These are phyloP conservation scores for Stachybotrys echinatus DNA, from an alignment of 2,329 filamentous ascomycete species.

Conservation along the genomic window DNA sequence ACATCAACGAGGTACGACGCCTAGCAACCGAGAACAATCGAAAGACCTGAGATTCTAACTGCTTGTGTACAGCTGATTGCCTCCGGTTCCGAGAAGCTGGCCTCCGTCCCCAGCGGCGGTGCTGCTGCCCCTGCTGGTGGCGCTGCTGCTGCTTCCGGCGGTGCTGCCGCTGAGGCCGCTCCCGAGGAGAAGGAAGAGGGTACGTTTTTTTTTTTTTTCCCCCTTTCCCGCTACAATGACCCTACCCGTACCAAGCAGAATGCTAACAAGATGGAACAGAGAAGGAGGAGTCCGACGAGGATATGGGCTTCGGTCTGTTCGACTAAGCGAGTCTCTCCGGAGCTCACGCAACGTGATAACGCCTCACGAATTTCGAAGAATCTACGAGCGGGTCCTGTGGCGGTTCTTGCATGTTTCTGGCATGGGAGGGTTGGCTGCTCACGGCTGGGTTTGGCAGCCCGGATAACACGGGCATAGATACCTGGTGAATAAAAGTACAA, in stretches of 20 bases:
- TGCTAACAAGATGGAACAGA: conserved; percentile 12
- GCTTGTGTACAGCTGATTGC: conserved; percentile 67
- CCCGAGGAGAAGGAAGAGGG: conserved; percentile 74
- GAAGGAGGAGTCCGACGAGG: conserved; percentile 60
- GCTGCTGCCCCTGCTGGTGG: conserved; percentile 64
- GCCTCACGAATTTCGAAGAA: conserved; percentile 27
- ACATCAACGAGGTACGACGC: conserved; percentile 75
- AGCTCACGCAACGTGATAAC: conserved; percentile 22
- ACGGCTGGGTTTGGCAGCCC: conserved; percentile 19
- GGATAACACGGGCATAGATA: conserved; percentile 19
- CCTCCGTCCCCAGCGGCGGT: conserved; percentile 93
- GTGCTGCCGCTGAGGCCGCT: conserved; percentile 61
- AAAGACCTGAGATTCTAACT: conserved; percentile 13
- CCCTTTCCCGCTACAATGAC: neutral
- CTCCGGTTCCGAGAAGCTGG: conserved; percentile 87
- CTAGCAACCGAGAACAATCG: neutral
- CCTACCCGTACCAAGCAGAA: neutral
- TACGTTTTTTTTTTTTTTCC: conserved; percentile 1
- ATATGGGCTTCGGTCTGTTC: conserved; percentile 74
- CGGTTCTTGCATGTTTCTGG: conserved; percentile 22
- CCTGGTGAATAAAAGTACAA: conserved; percentile 22
- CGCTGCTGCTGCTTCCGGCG: conserved; percentile 63
- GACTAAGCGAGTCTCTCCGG: conserved; percentile 48
- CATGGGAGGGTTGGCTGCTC: conserved; percentile 24
- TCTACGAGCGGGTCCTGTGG: conserved; percentile 23